Evolutionary conservation across 495 filamentous ascomycete genomes (phyloP).

Genomic region (Daldinia bambusicola): DNA sequence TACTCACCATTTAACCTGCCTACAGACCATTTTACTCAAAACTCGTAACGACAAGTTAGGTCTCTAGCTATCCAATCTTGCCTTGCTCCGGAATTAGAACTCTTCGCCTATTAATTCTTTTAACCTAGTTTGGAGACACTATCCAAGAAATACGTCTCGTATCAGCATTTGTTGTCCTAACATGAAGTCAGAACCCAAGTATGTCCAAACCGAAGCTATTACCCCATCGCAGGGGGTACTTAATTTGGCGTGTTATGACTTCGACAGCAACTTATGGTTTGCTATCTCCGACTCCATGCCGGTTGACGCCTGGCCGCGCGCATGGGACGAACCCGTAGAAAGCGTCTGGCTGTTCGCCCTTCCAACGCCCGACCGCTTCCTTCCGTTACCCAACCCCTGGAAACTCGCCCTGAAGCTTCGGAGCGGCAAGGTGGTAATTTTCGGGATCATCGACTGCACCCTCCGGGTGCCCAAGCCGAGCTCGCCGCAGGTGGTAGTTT

Average conservation of each 20-base stretch:
- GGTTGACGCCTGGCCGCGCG: not conserved
- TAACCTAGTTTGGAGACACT: not conserved
- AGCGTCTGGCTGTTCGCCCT: slow-evolving; percentile 17
- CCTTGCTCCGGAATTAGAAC: not conserved
- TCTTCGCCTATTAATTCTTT: not conserved
- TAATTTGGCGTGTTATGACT: not conserved
- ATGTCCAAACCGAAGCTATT: not conserved
- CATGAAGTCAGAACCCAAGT: not conserved
- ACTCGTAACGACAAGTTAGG: too few species aligned
- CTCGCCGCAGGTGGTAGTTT: not conserved
- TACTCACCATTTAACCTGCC: not conserved
- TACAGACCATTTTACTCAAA: not conserved
- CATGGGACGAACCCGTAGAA: not conserved
- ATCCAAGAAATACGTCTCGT: too few species aligned
- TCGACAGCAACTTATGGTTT: not conserved
- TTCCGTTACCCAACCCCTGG: slow-evolving; percentile 5
- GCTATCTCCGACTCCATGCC: not conserved
- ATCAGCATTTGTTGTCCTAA: not conserved
- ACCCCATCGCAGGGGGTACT: not conserved
- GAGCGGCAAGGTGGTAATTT: slow-evolving; percentile 11
- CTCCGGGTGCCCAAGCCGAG: too few species aligned
- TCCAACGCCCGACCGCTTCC: not conserved
- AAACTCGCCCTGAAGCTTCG: slow-evolving; percentile 19
- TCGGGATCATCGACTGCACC: slow-evolving; percentile 5
- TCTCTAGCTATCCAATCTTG: too few species aligned